These are phyloP conservation scores for Aspergillus nomiae DNA, from an alignment of 2,329 filamentous ascomycete genomes.

Conservation along the genomic window DNA sequence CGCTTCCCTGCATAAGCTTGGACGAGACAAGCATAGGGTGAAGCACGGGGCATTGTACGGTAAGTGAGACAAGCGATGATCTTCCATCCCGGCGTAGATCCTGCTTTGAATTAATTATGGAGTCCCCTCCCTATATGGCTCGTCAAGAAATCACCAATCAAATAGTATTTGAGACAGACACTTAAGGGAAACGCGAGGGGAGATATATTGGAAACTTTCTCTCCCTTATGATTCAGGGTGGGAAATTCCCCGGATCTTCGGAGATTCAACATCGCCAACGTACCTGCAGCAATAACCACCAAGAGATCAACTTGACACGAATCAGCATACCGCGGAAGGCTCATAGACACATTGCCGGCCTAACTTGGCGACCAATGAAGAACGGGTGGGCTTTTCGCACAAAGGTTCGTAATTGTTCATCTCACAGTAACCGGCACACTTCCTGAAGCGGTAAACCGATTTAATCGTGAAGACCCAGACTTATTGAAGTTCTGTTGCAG, in stretches of 20 bases:
- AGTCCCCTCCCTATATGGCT: background rate
- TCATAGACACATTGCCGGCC: background rate
- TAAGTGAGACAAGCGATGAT: constrained; percentile 18
- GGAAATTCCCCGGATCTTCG: background rate
- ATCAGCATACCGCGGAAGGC: background rate
- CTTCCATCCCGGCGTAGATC: constrained; percentile 11
- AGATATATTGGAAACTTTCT: background rate
- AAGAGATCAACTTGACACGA: background rate
- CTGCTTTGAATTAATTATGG: constrained; percentile 12
- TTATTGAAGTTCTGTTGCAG: background rate
- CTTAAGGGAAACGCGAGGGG: background rate
- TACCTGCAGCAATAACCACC: constrained; percentile 1
- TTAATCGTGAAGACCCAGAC: background rate
- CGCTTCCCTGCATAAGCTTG: constrained; percentile 18
- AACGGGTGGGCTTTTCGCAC: background rate
- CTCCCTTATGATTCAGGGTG: background rate
- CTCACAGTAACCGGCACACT: background rate
- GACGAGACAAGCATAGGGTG: constrained; percentile 16
- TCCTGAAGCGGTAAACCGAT: background rate
- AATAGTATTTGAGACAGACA: background rate
- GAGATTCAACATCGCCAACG: background rate
- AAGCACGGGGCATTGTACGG: constrained; percentile 14
- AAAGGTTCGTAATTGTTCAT: background rate
- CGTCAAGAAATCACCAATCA: background rate
- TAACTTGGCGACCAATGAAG: background rate